phyloP scores from a whole-genome alignment of 164 flowering plant genomes.

The Vitis vinifera region DNA sequence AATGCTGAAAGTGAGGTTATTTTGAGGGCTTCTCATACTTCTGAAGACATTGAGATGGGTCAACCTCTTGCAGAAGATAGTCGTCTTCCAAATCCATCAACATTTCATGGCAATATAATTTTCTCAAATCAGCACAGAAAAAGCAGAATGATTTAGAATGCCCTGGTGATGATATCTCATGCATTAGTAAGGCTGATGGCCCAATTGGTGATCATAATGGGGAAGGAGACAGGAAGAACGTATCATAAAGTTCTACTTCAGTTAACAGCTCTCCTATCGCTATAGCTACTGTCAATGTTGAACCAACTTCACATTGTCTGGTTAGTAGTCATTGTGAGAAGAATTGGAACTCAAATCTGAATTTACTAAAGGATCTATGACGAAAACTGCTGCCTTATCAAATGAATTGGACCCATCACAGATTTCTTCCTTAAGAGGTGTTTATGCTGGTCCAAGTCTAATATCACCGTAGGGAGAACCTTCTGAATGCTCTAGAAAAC shows the following conservation, averaged over 20 bases:
- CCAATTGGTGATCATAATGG: not conserved
- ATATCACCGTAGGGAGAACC: conserved; percentile 9
- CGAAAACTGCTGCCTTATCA: not conserved
- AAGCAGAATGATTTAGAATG: conserved; percentile 6
- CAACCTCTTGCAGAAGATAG: not conserved
- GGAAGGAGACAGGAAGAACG: not conserved
- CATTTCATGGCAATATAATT: not conserved
- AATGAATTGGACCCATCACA: conserved; percentile 4
- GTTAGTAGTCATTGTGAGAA: too few species aligned
- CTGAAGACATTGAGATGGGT: not conserved
- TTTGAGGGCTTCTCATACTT: not conserved
- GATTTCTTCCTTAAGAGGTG: conserved; percentile 8
- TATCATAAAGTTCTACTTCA: not conserved
- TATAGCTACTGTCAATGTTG: not conserved
- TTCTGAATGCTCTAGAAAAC: conserved; percentile 14
- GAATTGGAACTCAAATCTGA: too few species aligned
- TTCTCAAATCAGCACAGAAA: not conserved
- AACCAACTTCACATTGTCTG: not conserved
- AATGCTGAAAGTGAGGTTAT: conserved; percentile 9
- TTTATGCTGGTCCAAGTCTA: not conserved
- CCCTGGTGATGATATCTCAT: conserved; percentile 2
- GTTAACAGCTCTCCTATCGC: not conserved
- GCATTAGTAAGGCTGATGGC: not conserved
- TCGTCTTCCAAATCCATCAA: not conserved
- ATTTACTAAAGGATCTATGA: not conserved